Evolutionary conservation across 306 rosid species (phyloP), one percentile per base, ranked within the genome.

Genomic region (Trichosanthes truncata): DNA sequence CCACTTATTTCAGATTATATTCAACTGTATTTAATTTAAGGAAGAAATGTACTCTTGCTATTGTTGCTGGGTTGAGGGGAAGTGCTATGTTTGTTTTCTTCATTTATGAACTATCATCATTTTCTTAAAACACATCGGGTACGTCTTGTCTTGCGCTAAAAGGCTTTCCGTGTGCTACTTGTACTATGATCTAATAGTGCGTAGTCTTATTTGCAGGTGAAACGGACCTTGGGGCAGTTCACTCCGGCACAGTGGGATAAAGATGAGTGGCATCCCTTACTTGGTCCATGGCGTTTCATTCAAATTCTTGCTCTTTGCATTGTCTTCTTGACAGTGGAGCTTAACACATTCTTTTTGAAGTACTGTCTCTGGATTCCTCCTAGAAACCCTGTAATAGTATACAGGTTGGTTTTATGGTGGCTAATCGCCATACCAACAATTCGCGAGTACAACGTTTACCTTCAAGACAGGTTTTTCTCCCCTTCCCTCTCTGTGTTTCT

Each of bases 211-310:
- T 53, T 85, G 72, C 87, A 96, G 99, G 92, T 96, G 65, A 96
- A 96, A 83, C 83, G 99, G 84, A 91, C 96, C 11, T 86, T 96
- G 80, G 94, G 91, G 51, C 98, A 96, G 82, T 96, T 96, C 83
- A 96, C 96, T 4, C 99, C 99, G 10, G 99, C 99, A 26, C 91
- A 86, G 76, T 96, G 99, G 99, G 99, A 96, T 89, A 96, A 96
- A 86, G 99, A 96, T 46, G 97, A 96, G 90, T 91, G 99, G 99
- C 97, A 90, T 79, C 99, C 99, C 36, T 84, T 96, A 83, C 97
- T 90, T 18, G 99, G 94, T 84, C 99, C 99, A 4, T 96, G 96
- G 97, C 97, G 99, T 66, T 96, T 96, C 80, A 77, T 93, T 89
- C 99, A 96, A 93, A 97, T 96, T 56, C 85, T 96, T 72, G 84